Evolutionary conservation across 345 rosid species (phyloP).

Genomic region (Adansonia digitata): DNA sequence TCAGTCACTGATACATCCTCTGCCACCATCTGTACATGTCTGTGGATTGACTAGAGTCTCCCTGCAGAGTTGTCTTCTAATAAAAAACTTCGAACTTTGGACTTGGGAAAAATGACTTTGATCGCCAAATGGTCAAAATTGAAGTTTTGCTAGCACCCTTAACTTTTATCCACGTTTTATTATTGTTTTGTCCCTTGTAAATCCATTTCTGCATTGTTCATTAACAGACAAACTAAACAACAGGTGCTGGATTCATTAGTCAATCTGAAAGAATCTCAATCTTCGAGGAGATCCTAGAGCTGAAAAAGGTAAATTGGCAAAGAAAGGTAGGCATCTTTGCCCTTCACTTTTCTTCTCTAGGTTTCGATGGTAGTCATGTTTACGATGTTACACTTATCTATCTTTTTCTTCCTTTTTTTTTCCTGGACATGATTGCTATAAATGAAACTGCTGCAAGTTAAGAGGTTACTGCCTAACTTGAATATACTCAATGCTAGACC

Average conservation of each 20-base stretch:
- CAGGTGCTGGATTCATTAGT: conserved; percentile 62
- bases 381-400: too few species aligned
- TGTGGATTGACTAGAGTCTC: conserved; percentile 43
- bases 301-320: conserved; percentile 54
- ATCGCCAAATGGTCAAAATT: conserved; percentile 60
- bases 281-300: conserved; percentile 77
- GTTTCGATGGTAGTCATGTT: too few species aligned
- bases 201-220: not conserved
- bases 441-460: conserved; percentile 52
- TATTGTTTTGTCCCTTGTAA: conserved; percentile 4
- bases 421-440: too few species aligned
- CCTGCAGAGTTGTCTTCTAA: conserved; percentile 67
- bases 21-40: conserved; percentile 3
- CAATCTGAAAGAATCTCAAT: conserved; percentile 64
- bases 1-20: too few species aligned
- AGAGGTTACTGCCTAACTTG: conserved; percentile 45
- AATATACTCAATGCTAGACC: conserved; percentile 73
- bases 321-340: conserved; percentile 48
- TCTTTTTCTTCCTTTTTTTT: too few species aligned
- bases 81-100: conserved; percentile 67
- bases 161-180: too few species aligned
- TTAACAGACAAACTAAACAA: conserved; percentile 11
- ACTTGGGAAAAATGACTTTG: conserved; percentile 85
- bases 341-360: not conserved
- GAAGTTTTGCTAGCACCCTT: conserved; percentile 42